Base-by-base conservation (phyloP, 495 filamentous ascomycete species). In the Niebla homalea region DNA sequence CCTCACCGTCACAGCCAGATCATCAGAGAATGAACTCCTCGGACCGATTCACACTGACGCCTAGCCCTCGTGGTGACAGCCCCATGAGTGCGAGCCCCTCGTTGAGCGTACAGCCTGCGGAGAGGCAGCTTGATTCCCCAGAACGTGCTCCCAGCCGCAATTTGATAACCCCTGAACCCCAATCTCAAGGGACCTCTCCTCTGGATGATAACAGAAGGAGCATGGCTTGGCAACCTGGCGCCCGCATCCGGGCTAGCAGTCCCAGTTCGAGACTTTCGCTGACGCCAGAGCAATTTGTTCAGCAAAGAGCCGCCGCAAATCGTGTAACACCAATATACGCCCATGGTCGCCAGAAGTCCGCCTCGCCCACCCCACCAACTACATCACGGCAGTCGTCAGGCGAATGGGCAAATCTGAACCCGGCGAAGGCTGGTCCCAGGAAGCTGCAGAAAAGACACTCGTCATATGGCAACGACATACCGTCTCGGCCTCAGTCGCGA, bases 271-370 rank as follows among this genome's bases (percentile, higher is more conserved):
- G 61, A 56, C 63, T 70, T 60, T 52, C 58, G 5, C 56, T 79
- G 22, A 70, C 75, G 37, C 59, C 90, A 16, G 87, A 95, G 60
- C 80, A 94, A 59, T 95, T 79, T 65, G 87, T 96, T n/a, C 80
- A 87, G 52, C 85, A 92, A 55, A 78, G 87, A 44, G 82, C 85
- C 4, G 75, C 81, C 6, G 72, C 74, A 20, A 75, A 58, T 49
- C 74, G 64, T 41, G 68, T 67, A 38, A 55, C 60, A 51, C 76
- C 57, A 72, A 74, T 65, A 55, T 80, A 84, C 26, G 58, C 58
- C 8, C 58, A 61, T 36, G 56, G 46, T 20, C 47, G 56, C 14
- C 52, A 58, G 48, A 35, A 18, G 4, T 56, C 70, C 26, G 64
- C 62, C 11, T 64, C 68, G 38, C 67, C 71, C 46, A 69, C 64